phyloP scores from a whole-genome alignment of 192 early-diverging fungal species.

The Backusella australiensis region DNA sequence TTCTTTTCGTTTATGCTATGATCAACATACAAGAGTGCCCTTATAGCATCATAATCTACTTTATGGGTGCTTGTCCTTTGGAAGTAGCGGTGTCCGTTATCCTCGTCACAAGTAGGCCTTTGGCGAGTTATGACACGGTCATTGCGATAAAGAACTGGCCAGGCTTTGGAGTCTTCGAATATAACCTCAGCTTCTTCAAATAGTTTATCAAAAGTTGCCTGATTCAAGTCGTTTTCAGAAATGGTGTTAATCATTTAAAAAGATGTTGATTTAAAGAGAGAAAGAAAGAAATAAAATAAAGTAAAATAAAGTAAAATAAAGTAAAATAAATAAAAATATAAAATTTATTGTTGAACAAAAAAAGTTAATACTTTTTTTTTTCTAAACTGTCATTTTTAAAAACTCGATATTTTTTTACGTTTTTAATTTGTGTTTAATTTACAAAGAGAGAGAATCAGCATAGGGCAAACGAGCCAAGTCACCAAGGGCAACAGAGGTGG shows the following conservation, averaged over 20 bases:
- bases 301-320: background rate
- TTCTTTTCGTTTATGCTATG: background rate
- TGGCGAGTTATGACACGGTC: background rate
- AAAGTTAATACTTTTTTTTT: background rate
- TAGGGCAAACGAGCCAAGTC: slow-evolving; percentile 71
- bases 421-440: slow-evolving; percentile 20
- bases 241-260: background rate
- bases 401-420: background rate
- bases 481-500: slow-evolving; percentile 78
- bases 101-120: background rate
- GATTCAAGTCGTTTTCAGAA: background rate
- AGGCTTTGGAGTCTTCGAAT: background rate
- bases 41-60: background rate
- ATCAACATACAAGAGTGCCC: background rate
- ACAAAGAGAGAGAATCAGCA: slow-evolving; percentile 65
- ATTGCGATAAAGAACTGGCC: background rate
- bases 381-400: background rate
- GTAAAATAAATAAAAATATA: slow-evolving; percentile 1
- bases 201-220: background rate
- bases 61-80: background rate
- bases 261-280: background rate
- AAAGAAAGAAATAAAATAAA: background rate
- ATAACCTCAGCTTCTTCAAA: background rate
- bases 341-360: background rate
- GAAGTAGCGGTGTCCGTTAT: background rate